Evolutionary conservation across 2,329 filamentous ascomycete species (phyloP).

Genomic region (Fusarium luffae): DNA sequence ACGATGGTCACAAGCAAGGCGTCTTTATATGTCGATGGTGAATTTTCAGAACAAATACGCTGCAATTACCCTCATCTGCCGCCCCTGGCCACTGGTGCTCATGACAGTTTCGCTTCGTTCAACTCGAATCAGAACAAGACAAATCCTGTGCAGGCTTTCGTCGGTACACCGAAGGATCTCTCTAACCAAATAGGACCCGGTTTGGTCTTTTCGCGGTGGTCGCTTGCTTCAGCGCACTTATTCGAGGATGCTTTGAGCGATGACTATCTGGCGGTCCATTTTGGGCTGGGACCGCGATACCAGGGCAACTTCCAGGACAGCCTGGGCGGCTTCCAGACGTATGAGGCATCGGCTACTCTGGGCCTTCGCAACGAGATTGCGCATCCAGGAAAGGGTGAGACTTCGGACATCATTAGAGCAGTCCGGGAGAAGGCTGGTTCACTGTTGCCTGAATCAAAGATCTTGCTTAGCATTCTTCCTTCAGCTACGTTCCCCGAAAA

Average conservation of each 20-base stretch:
- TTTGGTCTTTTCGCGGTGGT: slow-evolving; percentile 83
- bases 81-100: slow-evolving; percentile 69
- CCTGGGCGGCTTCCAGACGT: slow-evolving; percentile 95
- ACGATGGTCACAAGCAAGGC: slow-evolving; percentile 82
- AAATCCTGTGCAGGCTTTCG: slow-evolving; percentile 86
- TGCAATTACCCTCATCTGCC: slow-evolving; percentile 87
- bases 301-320: slow-evolving; percentile 97
- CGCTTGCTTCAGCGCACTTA: slow-evolving; percentile 87
- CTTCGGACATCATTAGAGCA: slow-evolving; percentile 89
- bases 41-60: slow-evolving; percentile 92
- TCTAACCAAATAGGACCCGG: slow-evolving; percentile 79
- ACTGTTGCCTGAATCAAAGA: slow-evolving; percentile 82
- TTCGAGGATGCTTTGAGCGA: slow-evolving; percentile 90
- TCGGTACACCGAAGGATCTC: slow-evolving; percentile 91
- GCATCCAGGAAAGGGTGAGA: slow-evolving; percentile 88
- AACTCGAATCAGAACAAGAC: slow-evolving; percentile 67
- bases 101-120: slow-evolving; percentile 77
- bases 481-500: slow-evolving; percentile 84
- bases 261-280: slow-evolving; percentile 90
- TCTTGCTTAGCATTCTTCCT: slow-evolving; percentile 86
- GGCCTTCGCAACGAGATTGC: slow-evolving; percentile 92
- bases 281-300: slow-evolving; percentile 88
- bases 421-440: slow-evolving; percentile 86
- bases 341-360: slow-evolving; percentile 89
- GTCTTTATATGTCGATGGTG: slow-evolving; percentile 89